Evolutionary conservation across 176 grass and related monocot genomes (phyloP).

Genomic region (bread wheat (Triticum aestivum)): DNA sequence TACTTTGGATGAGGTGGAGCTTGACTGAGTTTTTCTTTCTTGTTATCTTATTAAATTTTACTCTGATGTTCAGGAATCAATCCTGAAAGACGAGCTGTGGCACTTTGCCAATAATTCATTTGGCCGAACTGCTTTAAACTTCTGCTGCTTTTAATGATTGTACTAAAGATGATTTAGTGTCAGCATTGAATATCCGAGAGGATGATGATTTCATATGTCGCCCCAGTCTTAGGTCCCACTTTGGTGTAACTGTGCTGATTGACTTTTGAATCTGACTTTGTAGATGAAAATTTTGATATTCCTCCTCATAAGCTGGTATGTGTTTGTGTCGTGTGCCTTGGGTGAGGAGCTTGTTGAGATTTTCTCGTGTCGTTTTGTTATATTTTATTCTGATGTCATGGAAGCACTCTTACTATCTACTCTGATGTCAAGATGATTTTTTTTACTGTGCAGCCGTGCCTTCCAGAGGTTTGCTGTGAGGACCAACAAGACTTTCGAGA

Average conservation of each 20-base stretch:
- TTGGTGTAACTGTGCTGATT: background rate
- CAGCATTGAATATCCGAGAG: background rate
- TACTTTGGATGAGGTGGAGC: conserved; percentile 45
- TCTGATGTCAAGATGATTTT: background rate
- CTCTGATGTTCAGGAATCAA: conserved; percentile 55
- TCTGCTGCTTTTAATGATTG: background rate
- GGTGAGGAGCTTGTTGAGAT: conserved; percentile 23
- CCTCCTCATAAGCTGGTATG: conserved; percentile 5
- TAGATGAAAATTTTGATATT: background rate
- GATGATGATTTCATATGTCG: background rate
- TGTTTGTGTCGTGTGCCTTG: conserved; percentile 27
- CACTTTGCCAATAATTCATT: background rate
- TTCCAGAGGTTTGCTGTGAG: conserved; percentile 83
- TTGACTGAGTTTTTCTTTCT: conserved; percentile 35
- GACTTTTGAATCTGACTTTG: conserved; percentile 1
- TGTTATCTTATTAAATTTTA: conserved; percentile 43
- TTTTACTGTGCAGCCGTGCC: conserved; percentile 42
- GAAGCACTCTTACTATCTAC: no score
- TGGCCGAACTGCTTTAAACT: background rate
- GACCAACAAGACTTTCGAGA: conserved; percentile 58
- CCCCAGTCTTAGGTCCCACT: background rate
- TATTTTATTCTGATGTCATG: no score
- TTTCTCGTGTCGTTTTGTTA: conserved; percentile 54
- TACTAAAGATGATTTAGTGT: background rate
- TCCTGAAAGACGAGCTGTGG: no score